Conservation (phyloP, 2,329 filamentous ascomycete species). For the Colletotrichum chlorophyti region DNA sequence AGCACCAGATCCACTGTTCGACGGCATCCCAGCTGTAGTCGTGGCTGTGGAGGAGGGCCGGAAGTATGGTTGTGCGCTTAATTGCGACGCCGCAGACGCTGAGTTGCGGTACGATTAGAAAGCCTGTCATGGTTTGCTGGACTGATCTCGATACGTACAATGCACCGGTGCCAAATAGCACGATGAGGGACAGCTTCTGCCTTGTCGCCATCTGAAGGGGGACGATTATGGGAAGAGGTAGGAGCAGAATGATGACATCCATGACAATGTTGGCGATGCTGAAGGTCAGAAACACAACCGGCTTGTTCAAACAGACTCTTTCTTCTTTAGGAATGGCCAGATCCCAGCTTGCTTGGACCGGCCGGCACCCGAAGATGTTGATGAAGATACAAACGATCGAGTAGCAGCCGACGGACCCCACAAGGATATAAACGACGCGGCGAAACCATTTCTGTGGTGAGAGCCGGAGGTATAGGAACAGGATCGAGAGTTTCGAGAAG, state of each 20-base stretch:
- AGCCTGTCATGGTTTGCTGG: too few relatives aligned
- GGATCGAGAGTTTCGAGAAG: slow-evolving; percentile 20
- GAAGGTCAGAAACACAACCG: neutral
- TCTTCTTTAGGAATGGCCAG: neutral
- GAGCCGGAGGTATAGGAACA: slow-evolving; percentile 21
- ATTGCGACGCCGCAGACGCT: slow-evolving; percentile 38
- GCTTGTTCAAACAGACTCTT: slow-evolving; percentile 5
- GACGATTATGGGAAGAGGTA: slow-evolving; percentile 8
- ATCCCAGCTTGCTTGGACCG: slow-evolving; percentile 4
- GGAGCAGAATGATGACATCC: slow-evolving; percentile 14
- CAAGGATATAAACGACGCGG: slow-evolving; percentile 34
- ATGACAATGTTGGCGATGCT: slow-evolving; percentile 21
- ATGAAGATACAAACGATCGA: slow-evolving; percentile 33
- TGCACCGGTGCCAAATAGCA: slow-evolving; percentile 6
- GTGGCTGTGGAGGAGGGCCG: slow-evolving; percentile 29
- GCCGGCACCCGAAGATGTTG: slow-evolving; percentile 4
- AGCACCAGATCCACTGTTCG: slow-evolving; percentile 37
- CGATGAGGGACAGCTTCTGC: slow-evolving; percentile 16
- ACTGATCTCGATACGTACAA: neutral
- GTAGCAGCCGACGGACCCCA: slow-evolving; percentile 38
- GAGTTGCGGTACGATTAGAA: too few relatives aligned
- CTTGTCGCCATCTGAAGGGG: slow-evolving; percentile 13
- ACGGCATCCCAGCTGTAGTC: slow-evolving; percentile 38
- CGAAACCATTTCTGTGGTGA: slow-evolving; percentile 4
- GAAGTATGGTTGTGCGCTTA: slow-evolving; percentile 35